Evolutionary conservation across 441 rosid genomes (phyloP).

Genomic region (Aleurites moluccanus): DNA sequence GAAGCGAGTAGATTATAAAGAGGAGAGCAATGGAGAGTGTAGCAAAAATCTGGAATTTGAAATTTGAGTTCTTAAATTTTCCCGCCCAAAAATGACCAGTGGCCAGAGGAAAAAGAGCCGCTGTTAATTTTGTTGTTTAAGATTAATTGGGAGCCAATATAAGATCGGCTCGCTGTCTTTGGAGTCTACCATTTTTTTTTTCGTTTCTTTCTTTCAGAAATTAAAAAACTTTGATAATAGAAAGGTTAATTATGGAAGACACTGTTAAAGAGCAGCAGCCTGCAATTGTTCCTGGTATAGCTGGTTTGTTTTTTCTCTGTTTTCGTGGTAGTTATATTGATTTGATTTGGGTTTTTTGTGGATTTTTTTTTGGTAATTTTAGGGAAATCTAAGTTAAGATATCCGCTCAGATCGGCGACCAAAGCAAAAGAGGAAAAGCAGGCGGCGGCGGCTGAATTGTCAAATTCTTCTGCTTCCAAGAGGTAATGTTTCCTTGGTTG

Average conservation of each 20-base stretch:
- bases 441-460: slow-evolving; percentile 31
- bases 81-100: slow-evolving; percentile 29
- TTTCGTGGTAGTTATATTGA: not conserved
- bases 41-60: not conserved
- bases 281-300: slow-evolving; percentile 31
- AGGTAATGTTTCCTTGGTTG: slow-evolving; percentile 40
- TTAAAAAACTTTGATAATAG: not conserved
- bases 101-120: not conserved
- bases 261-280: slow-evolving; percentile 35
- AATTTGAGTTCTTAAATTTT: slow-evolving; percentile 22
- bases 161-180: not conserved
- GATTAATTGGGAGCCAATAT: not conserved
- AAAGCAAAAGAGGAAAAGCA: slow-evolving; percentile 57
- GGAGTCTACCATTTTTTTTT: not conserved
- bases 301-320: not conserved
- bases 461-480: slow-evolving; percentile 48
- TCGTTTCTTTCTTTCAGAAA: not conserved
- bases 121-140: not conserved
- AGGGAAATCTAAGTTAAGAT: slow-evolving; percentile 64
- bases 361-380: slow-evolving; percentile 23
- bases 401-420: slow-evolving; percentile 73
- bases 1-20: not conserved
- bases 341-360: not conserved
- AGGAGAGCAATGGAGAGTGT: not conserved
- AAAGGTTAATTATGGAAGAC: slow-evolving; percentile 42